Evolutionary conservation across 2,329 filamentous ascomycete species (phyloP), one percentile per base, ranked within the genome.

Genomic region (Scleromitrula shiraiana): DNA sequence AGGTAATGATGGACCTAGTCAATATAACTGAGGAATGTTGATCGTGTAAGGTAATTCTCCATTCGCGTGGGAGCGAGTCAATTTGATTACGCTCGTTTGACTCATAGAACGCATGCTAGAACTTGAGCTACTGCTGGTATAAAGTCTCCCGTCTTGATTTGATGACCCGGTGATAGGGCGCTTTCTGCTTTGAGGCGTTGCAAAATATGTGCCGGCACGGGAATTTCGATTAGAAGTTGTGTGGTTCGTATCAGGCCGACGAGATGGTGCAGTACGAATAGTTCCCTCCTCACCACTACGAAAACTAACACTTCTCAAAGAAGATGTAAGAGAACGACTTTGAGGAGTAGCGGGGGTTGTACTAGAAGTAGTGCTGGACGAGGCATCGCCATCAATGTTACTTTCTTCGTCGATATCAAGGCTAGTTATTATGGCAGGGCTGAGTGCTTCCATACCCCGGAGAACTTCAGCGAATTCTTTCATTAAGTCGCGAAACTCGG

Each of bases 401-500:
- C 58, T 59, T 17, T 60, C 59, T n/a, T 24, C 27, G 2, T 56
- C 51, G 7, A 55, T 52, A 15, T 58, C 52, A 5, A 61, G 50
- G 24, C 50, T 55, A 19, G 52, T 47, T 2, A 64, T 49, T 17
- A 59, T 38, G 2, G 52, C 51, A 8, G 53, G 53, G 36, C 50
- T 54, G 1, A 64, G 46, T 0, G 77, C 73, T 23, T 71, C 75
- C 85, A 97, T 95, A 15, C 75, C 77, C 44, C 85, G 79, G 12
- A 97, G 70, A 0, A 97, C 70, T 45, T 85, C 80, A 2, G 90
- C 85, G 65, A 97, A 96, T 22, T 86, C 73, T 49, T 81, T 77
- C 88, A 96, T 96, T 24, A 96, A 70, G 19, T 75, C 69, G 30
- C 85, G 76, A 63, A 98, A 97, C 43, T 83, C 76, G 0, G 67